Evolutionary conservation across 2,329 filamentous ascomycete species (phyloP), one percentile per base, ranked within the genome.

Genomic region (Fusarium setosum): DNA sequence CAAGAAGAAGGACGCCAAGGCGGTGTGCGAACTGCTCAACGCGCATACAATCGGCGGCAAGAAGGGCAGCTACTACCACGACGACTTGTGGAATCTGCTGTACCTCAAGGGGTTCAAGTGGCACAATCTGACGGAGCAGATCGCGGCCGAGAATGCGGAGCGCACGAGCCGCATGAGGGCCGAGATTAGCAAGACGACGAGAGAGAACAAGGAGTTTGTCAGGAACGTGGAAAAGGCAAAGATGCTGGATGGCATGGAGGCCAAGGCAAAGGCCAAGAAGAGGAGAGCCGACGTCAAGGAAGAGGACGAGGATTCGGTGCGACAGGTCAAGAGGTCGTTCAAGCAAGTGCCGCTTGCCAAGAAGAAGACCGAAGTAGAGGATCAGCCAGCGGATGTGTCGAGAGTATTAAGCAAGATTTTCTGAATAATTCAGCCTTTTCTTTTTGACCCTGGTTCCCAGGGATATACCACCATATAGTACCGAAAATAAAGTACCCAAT

Each of bases 31-130:
- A 68, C 84, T 91, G 23, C 82, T 96, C 48, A 96, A 96, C 74
- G 90, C 91, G 38, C 87, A 86, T 64, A 92, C 86, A 12, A 92
- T 96, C 59, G 92, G 92, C 49, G 93, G 93, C 23, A 94, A 94
- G 80, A 96, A 96, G 80, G 86, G 92, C 12, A 87, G 86, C 47
- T 93, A 92, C 75, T 96, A 95, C 80, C 88, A 92, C 70, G 93
- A 96, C 75, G 93, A 96, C 75, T 85, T 96, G 41, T 96, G 93
- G 93, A 94, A 91, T 71, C 81, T 96, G 64, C 85, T 92, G 61
- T 96, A 96, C 73, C 80, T 96, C 63, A 90, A 88, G 65, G 92
- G 92, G 2, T 95, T 96, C 81, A 96, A 95, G 78, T 96, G 93
- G 93, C 82, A 86, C 65, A 83, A 89, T 71, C 77, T 90, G 64